Evolutionary conservation across 129 eudicot species (phyloP), one percentile per base, ranked within the genome.

Genomic region (Ambrosia artemisiifolia): DNA sequence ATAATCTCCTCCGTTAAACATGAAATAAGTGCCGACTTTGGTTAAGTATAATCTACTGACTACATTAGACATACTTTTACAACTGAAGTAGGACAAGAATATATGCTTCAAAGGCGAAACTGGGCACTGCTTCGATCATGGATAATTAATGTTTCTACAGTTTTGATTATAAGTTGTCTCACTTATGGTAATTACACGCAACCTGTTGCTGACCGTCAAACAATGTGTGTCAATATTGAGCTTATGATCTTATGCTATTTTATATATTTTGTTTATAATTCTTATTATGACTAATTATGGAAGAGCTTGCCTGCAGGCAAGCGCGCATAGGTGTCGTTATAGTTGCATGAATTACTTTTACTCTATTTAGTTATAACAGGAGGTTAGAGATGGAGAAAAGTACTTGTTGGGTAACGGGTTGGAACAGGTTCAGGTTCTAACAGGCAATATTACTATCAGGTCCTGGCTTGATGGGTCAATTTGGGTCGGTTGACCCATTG

Each of bases 111-210:
- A 34, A 47, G 33, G 33, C 75, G 44, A 59, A 61, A 61, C 44
- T 24, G 63, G 34, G 56, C 14, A 19, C 43, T 20, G 59, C 61
- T 34, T 50, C 48, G 46, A 62, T 63, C 51, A 40, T 70, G 65
- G 19, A 30, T 60, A 49, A 36, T 48, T 11, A 38, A 50, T 63
- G 72, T 43, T 42, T 64, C 44, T 71, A 78, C 68, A 43, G 67
- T 64, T 71, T 71, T 78, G 67, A 53, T 78, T 19, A 71, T 71
- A 61, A 63, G 51, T 70, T 42, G 42, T 69, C 67, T 50, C 40
- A 42, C 56, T 63, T 44, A 51, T 72, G 59, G 17, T 40, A 54
- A 42, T 40, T 53, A 78, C 72, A 71, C 20, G 67, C 32, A 55
- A 56, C 49, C 55, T 12, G 6, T 75, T 42, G 51, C 49, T 32